Evolutionary conservation across 371 early-diverging fungal genomes (phyloP).

Genomic region (Mucor circinelloides): DNA sequence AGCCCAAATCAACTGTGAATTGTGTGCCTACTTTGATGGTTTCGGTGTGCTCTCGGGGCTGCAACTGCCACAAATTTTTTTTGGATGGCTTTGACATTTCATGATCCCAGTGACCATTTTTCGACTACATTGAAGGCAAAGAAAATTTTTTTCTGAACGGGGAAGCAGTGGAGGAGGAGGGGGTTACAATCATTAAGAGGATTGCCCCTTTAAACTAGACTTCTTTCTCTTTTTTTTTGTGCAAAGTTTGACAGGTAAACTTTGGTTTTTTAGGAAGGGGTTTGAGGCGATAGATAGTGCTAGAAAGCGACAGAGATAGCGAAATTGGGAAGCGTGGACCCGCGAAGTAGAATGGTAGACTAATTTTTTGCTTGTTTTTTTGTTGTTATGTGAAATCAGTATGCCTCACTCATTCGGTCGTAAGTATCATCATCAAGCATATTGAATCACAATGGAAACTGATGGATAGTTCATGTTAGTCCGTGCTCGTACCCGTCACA

Average conservation of each 20-base stretch:
- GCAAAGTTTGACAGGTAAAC: slow-evolving; percentile 39
- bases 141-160: slow-evolving; percentile 11
- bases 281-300: background rate
- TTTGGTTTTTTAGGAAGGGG: background rate
- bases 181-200: background rate
- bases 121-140: background rate
- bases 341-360: background rate
- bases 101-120: background rate
- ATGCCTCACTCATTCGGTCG: slow-evolving; percentile 96
- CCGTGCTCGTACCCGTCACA: slow-evolving; percentile 93
- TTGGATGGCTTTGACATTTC: slow-evolving; percentile 2
- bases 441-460: background rate
- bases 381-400: slow-evolving; percentile 1
- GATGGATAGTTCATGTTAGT: slow-evolving; percentile 8
- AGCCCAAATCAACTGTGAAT: background rate
- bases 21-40: too few relatives aligned
- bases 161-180: background rate
- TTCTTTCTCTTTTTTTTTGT: slow-evolving; percentile 38
- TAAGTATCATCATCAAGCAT: slow-evolving; percentile 29
- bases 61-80: background rate
- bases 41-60: background rate
- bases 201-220: slow-evolving; percentile 7
- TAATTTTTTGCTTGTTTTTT: slow-evolving; percentile 1
- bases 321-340: background rate
- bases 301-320: background rate